Evolutionary conservation across 1,284 basidiomycete species (phyloP).

Genomic region (Cutaneotrichosporon spelunceum): DNA sequence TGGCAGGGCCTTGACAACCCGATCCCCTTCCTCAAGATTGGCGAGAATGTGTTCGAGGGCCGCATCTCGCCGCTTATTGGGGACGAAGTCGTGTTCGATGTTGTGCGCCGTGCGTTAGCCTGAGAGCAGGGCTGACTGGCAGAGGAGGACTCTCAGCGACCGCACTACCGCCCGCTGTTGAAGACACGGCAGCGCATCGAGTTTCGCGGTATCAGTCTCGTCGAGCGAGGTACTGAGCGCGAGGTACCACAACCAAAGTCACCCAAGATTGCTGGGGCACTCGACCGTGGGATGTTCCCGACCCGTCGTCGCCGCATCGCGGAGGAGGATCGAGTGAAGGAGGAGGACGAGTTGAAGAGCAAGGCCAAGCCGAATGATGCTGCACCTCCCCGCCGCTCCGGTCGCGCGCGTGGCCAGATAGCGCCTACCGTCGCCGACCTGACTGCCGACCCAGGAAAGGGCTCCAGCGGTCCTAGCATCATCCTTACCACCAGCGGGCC

Average conservation of each 20-base stretch:
- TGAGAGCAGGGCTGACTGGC: not conserved
- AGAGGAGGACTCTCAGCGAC: constrained; percentile 35
- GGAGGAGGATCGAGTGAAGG: not conserved
- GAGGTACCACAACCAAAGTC: not conserved
- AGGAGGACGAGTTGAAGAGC: not conserved
- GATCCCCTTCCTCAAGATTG: constrained; percentile 47
- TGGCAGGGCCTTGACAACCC: constrained; percentile 48
- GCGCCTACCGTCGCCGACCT: not conserved
- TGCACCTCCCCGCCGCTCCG: not conserved
- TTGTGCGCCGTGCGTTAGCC: constrained; percentile 34
- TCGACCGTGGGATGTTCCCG: constrained; percentile 20
- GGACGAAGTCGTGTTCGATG: constrained; percentile 45
- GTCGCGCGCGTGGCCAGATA: not conserved
- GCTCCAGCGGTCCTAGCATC: not conserved
- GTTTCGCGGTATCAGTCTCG: constrained; percentile 35
- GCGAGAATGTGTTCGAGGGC: constrained; percentile 47
- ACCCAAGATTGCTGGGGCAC: not conserved
- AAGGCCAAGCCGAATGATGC: not conserved
- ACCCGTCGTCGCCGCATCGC: constrained; percentile 5
- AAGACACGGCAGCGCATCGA: constrained; percentile 33
- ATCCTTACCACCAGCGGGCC: not conserved
- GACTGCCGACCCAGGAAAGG: not conserved
- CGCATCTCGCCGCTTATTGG: constrained; percentile 43
- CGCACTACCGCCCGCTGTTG: constrained; percentile 35
- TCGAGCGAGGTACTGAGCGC: constrained; percentile 9